phyloP scores from a whole-genome alignment of 345 rosid genomes.

The Pistacia vera region DNA sequence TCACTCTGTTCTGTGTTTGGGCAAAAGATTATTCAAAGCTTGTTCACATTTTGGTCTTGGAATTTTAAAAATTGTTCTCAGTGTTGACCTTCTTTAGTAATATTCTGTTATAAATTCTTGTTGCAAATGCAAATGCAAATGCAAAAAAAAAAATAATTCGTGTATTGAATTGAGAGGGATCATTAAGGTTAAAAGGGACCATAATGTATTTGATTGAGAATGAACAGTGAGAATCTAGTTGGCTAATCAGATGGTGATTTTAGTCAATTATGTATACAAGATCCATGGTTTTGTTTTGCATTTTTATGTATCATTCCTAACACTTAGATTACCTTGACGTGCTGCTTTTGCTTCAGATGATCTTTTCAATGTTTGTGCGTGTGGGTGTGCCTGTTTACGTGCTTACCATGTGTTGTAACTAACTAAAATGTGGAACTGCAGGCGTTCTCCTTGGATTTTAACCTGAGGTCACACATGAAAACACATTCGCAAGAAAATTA shows the following conservation, averaged over 20 bases:
- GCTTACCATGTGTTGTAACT: neutral
- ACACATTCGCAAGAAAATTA: conserved; percentile 98
- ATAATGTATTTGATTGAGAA: neutral
- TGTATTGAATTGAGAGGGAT: too few species aligned
- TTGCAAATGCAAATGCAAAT: too few species aligned
- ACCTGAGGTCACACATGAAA: conserved; percentile 97
- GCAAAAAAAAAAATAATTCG: too few species aligned
- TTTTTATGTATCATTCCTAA: neutral
- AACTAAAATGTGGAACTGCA: conserved; percentile 36
- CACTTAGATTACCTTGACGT: neutral
- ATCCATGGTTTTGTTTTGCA: neutral
- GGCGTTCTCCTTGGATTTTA: conserved; percentile 99
- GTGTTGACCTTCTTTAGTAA: too few species aligned
- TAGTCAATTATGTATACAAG: neutral
- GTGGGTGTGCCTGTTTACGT: neutral
- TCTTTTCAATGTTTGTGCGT: neutral
- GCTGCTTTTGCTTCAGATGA: neutral
- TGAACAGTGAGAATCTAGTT: neutral
- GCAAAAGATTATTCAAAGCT: too few species aligned
- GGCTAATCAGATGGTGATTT: neutral
- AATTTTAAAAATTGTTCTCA: too few species aligned
- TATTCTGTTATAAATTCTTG: too few species aligned
- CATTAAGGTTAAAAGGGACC: too few species aligned
- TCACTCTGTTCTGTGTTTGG: neutral
- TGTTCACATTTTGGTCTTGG: too few species aligned